These are phyloP conservation scores for Pichia sp. DNA, from an alignment of 1,139 yeast species.

Conservation along the genomic window DNA sequence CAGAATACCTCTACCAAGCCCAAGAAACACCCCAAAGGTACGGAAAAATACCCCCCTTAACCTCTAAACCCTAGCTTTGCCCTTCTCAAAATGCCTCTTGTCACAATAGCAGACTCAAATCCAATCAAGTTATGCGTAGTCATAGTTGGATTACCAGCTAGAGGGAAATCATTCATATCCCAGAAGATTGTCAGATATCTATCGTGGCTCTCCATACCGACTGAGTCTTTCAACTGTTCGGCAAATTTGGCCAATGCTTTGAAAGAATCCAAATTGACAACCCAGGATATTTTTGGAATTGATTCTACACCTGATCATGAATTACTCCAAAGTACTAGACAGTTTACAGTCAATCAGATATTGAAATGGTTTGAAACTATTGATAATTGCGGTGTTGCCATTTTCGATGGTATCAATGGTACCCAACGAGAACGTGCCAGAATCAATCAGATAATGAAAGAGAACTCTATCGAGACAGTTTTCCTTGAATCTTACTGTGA, in stretches of 20 bases:
- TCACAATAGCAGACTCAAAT: conserved; percentile 63
- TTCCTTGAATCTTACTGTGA: conserved; percentile 91
- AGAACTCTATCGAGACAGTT: conserved; percentile 74
- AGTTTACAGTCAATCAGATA: conserved; percentile 68
- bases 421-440: conserved; percentile 64
- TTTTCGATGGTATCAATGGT: conserved; percentile 82
- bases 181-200: conserved; percentile 81
- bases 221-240: conserved; percentile 88
- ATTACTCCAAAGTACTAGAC: conserved; percentile 3
- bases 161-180: conserved; percentile 76
- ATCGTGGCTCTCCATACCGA: conserved; percentile 84
- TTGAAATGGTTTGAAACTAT: conserved; percentile 79
- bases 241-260: conserved; percentile 29
- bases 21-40: no score
- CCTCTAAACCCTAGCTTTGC: no score
- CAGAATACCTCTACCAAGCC: no score
- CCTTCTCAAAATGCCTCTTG: conserved; percentile 72
- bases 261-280: conserved; percentile 4
- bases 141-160: conserved; percentile 69
- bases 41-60: no score
- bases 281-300: conserved; percentile 33
- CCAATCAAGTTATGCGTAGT: conserved; percentile 69
- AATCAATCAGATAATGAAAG: conserved; percentile 57
- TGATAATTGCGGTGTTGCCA: conserved; percentile 74
- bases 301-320: conserved; percentile 39